A percentile compares a stretch with the other conserved stretches of the same genome.
phyloP scores from a whole-genome alignment of 2,329 filamentous ascomycete genomes.

The Nannizziopsis barbatae region DNA sequence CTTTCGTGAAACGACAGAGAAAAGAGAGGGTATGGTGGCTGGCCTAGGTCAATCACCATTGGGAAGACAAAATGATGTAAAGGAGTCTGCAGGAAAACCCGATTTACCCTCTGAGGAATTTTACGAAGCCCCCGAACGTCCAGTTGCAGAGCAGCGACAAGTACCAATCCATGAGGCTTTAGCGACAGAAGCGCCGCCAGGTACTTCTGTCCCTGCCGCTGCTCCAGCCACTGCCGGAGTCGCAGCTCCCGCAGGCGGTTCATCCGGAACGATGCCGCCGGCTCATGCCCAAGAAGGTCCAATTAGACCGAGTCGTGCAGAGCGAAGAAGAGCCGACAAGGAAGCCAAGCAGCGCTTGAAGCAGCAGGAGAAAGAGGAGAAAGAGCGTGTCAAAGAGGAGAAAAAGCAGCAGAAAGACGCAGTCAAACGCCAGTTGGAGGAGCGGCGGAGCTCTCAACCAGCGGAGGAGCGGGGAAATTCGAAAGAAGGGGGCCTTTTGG shows the following conservation, averaged over 20 bases:
- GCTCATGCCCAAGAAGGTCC: background rate
- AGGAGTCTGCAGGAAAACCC: background rate
- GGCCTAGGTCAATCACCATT: background rate
- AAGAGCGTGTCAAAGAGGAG: conserved; percentile 5
- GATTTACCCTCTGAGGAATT: background rate
- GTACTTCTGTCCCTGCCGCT: background rate
- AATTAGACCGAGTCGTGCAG: background rate
- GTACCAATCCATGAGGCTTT: background rate
- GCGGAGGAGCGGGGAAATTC: background rate
- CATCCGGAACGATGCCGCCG: background rate
- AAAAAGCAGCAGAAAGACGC: conserved; percentile 1
- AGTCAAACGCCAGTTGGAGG: conserved; percentile 1
- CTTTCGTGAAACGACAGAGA: background rate
- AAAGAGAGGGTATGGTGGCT: background rate
- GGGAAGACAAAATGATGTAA: background rate
- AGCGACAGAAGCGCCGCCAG: background rate
- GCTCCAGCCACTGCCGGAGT: background rate
- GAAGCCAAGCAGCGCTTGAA: conserved; percentile 12
- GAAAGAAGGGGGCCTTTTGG: background rate
- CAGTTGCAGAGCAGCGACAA: background rate
- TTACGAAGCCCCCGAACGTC: conserved; percentile 1
- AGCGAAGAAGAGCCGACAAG: conserved; percentile 9
- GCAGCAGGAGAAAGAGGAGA: conserved; percentile 10
- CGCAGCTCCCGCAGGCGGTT: background rate
- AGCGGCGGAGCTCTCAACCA: conserved; percentile 1